phyloP scores from a whole-genome alignment of 2,329 filamentous ascomycete genomes.

The Aureobasidium mangrovei region DNA sequence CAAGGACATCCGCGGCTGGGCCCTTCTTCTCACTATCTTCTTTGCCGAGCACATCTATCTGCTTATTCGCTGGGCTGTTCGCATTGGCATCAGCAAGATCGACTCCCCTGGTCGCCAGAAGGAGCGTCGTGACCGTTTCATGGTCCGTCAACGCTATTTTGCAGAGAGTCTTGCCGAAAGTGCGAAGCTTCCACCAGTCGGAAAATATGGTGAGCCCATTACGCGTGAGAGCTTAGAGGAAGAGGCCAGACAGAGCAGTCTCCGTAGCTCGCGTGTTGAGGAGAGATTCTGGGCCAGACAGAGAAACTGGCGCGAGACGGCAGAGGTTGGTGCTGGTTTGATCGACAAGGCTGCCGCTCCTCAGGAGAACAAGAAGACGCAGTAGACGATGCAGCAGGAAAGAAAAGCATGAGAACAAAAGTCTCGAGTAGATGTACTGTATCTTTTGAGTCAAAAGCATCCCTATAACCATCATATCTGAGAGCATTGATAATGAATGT shows the following conservation, averaged over 20 bases:
- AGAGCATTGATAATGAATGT: background rate
- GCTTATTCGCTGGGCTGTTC: slow-evolving; percentile 62
- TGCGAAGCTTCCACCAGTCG: slow-evolving; percentile 37
- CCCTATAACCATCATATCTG: too few relatives aligned
- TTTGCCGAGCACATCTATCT: slow-evolving; percentile 86
- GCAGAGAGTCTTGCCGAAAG: slow-evolving; percentile 60
- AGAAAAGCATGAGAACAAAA: too few relatives aligned
- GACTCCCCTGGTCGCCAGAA: slow-evolving; percentile 81
- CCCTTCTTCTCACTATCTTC: slow-evolving; percentile 70
- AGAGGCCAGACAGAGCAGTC: slow-evolving; percentile 35
- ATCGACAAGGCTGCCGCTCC: slow-evolving; percentile 34
- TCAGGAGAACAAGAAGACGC: slow-evolving; percentile 16
- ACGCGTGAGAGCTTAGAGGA: slow-evolving; percentile 57
- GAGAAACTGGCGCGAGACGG: slow-evolving; percentile 42
- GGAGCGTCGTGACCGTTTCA: slow-evolving; percentile 71
- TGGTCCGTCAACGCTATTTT: slow-evolving; percentile 70
- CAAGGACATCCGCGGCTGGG: slow-evolving; percentile 67
- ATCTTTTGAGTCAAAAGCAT: background rate
- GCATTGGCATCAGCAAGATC: slow-evolving; percentile 64
- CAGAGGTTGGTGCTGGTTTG: slow-evolving; percentile 40
- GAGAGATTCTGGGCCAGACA: slow-evolving; percentile 47
- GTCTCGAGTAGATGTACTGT: background rate
- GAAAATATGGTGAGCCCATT: slow-evolving; percentile 48
- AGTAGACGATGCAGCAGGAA: background rate
- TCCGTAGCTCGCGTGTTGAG: slow-evolving; percentile 35